phyloP scores from a whole-genome alignment of 1,284 basidiomycete genomes.

The Fomitiporia mediterranea region DNA sequence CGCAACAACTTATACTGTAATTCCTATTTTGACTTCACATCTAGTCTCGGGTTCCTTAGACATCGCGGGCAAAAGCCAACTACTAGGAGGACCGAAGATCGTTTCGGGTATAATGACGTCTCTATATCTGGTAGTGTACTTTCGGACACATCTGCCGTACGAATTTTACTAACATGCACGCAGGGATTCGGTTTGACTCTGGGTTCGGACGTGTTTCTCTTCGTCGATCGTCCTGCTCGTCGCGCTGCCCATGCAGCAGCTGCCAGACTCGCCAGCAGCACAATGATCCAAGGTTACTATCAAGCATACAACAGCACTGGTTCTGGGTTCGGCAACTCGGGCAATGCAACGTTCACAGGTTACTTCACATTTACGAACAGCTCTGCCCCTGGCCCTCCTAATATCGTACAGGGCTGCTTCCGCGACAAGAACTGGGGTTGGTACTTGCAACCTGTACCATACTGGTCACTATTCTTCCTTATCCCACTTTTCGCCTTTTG shows the following conservation, averaged over 20 bases:
- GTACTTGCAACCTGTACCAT: conserved; percentile 36
- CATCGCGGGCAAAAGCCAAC: conserved; percentile 73
- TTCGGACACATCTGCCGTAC: conserved; percentile 17
- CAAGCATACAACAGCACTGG: conserved; percentile 55
- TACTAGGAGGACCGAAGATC: conserved; percentile 35
- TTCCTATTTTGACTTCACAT: background rate
- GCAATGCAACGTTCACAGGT: conserved; percentile 50
- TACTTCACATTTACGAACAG: conserved; percentile 72
- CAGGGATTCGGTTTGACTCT: conserved; percentile 85
- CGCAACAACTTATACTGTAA: background rate
- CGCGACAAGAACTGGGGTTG: conserved; percentile 36
- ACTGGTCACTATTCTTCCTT: conserved; percentile 35
- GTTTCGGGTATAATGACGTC: conserved; percentile 88
- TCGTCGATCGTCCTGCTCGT: conserved; percentile 63
- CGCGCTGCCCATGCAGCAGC: conserved; percentile 48
- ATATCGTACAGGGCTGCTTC: conserved; percentile 44
- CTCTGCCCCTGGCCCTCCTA: conserved; percentile 30
- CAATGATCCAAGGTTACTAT: conserved; percentile 64
- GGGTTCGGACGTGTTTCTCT: conserved; percentile 79
- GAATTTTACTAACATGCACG: conserved; percentile 12
- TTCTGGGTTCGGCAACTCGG: conserved; percentile 13
- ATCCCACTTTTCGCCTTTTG: conserved; percentile 39
- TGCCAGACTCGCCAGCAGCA: conserved; percentile 41
- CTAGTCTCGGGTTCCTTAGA: conserved; percentile 82
- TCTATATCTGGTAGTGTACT: conserved; percentile 59